phyloP scores from a whole-genome alignment of 371 early-diverging fungal genomes.

The Mucor circinelloides region DNA sequence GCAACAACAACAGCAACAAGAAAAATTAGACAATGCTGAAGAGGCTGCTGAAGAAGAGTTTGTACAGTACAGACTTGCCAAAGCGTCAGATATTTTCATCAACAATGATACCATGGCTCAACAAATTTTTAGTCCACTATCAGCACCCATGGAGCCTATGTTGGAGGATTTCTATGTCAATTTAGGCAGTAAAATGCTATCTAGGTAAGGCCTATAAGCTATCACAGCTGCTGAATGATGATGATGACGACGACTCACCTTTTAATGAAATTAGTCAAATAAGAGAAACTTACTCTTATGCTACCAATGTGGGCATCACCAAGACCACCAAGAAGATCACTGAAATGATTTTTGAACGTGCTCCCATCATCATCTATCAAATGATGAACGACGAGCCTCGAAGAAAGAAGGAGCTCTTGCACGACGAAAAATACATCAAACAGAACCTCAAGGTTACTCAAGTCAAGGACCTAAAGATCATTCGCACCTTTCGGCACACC shows the following conservation, averaged over 20 bases:
- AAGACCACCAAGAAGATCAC: conserved; percentile 59
- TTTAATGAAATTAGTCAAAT: conserved; percentile 34
- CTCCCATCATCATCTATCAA: conserved; percentile 62
- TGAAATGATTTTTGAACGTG: conserved; percentile 73
- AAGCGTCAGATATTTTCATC: conserved; percentile 74
- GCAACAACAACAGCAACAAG: not conserved
- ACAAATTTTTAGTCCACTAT: conserved; percentile 77
- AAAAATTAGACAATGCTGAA: conserved; percentile 15
- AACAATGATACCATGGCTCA: conserved; percentile 80
- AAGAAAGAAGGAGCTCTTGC: conserved; percentile 50
- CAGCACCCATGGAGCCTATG: conserved; percentile 66
- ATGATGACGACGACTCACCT: not conserved
- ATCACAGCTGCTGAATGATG: too few relatives aligned
- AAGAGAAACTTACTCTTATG: conserved; percentile 51
- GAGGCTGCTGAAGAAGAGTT: conserved; percentile 37
- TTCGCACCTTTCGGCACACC: conserved; percentile 66
- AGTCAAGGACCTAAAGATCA: conserved; percentile 61
- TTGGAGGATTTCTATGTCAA: conserved; percentile 69
- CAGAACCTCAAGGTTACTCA: conserved; percentile 56
- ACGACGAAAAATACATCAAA: conserved; percentile 53
- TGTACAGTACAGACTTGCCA: conserved; percentile 68
- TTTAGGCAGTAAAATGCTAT: conserved; percentile 75
- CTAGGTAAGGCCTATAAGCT: conserved; percentile 43
- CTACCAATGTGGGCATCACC: conserved; percentile 55
- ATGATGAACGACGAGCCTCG: conserved; percentile 74